Evolutionary conservation across 192 early-diverging fungal genomes (phyloP), one percentile per base, ranked within the genome.

Genomic region (Coemansia sp.): DNA sequence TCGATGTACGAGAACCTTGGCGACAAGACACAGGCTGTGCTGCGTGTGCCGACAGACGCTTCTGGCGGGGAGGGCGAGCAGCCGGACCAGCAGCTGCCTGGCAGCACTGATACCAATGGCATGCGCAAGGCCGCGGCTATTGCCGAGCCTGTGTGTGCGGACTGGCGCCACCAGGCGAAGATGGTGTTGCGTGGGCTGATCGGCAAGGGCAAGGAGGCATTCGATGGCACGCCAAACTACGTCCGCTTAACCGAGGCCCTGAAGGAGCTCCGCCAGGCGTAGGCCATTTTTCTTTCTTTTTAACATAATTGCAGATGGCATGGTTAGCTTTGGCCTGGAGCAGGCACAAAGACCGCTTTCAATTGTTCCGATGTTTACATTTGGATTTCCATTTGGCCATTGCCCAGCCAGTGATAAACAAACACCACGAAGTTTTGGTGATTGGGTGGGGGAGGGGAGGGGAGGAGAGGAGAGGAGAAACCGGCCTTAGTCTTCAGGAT

Each of bases 111-210:
- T 53, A 45, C 72, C 66, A 57, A 67, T 52, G 64, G 68, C 16
- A 60, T 45, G 48, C 68, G 62, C 53, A 78, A 83, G 48, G 75
- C 78, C 8, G 75, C 71, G 4, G 78, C 81, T 10, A 69, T 67
- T 15, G 74, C 65, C 26, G 65, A 71, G 30, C 51, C 83, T 7
- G 92, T 96, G 24, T 94, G 93, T 66, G 86, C 87, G 26, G 95
- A 98, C 73, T 98, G 95, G 95, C 81, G 77, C 60, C 95, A 95
- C 67, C 93, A 97, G 70, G 84, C 92, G 11, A 89, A 88, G 68
- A 90, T 88, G 81, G 78, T 92, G 39, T 72, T 98, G 67, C 92
- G 91, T 59, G 88, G 92, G 24, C 78, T 98, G 62, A 88, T 97
- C 65, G 91, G 92, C 38, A 89, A 91, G 57, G 90, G 91, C 16